These are phyloP conservation scores for Saccharum hybrid DNA, from an alignment of 202 grass and related monocot species.

Conservation along the genomic window DNA sequence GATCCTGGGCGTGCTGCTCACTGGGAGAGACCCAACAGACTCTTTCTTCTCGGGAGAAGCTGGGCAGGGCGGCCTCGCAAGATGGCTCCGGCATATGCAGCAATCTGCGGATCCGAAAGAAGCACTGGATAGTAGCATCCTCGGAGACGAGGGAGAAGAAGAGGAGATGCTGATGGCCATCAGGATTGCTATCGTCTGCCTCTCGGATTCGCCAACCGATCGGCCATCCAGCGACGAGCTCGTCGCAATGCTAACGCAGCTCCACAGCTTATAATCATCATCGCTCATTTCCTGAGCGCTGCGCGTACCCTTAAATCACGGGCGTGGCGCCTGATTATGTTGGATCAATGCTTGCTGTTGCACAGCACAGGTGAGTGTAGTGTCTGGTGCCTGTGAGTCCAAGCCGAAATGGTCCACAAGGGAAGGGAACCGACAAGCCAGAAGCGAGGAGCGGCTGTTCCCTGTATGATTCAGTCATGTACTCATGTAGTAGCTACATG, in stretches of 20 bases:
- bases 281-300: not conserved
- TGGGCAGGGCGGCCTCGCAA: slow-evolving; percentile 51
- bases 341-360: not conserved
- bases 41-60: slow-evolving; percentile 68
- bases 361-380: not conserved
- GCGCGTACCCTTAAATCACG: not conserved
- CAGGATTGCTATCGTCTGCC: slow-evolving; percentile 81
- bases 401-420: slow-evolving; percentile 27
- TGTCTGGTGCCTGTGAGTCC: slow-evolving; percentile 17
- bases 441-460: slow-evolving; percentile 1
- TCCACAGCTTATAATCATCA: slow-evolving; percentile 65
- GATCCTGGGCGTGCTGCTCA: slow-evolving; percentile 75
- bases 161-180: slow-evolving; percentile 92
- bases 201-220: slow-evolving; percentile 75
- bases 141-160: slow-evolving; percentile 75
- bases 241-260: slow-evolving; percentile 82
- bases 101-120: slow-evolving; percentile 73
- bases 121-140: slow-evolving; percentile 66
- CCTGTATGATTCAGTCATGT: not conserved
- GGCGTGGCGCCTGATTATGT: not conserved
- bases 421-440: not conserved
- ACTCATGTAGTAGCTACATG: slow-evolving; percentile 33
- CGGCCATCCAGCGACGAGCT: slow-evolving; percentile 96
- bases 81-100: slow-evolving; percentile 85
- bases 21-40: slow-evolving; percentile 78